phyloP scores from a whole-genome alignment of 1,284 basidiomycete genomes.

The Bondarzewia mesenterica region DNA sequence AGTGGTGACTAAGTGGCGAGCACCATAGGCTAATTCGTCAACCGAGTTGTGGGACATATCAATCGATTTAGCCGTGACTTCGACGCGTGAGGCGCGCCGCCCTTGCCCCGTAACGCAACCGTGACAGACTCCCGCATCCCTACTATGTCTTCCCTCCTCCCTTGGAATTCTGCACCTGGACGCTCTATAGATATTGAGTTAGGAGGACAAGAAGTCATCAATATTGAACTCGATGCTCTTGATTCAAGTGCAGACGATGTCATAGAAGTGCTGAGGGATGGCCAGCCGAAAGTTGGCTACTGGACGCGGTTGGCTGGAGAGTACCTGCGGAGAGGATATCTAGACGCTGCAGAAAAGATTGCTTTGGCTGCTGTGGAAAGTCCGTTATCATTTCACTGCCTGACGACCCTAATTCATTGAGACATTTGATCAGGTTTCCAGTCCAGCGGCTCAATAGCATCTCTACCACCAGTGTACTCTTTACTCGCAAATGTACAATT shows the following conservation, averaged over 20 bases:
- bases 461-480: slow-evolving; percentile 62
- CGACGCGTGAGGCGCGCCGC: no score
- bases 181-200: slow-evolving; percentile 51
- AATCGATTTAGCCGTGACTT: no score
- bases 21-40: no score
- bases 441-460: slow-evolving; percentile 35
- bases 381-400: slow-evolving; percentile 26
- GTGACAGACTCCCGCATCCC: neutral
- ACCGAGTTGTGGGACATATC: no score
- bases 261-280: slow-evolving; percentile 60
- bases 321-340: slow-evolving; percentile 64
- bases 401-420: neutral
- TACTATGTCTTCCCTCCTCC: slow-evolving; percentile 1
- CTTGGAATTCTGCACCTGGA: slow-evolving; percentile 17
- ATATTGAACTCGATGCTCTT: slow-evolving; percentile 71
- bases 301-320: slow-evolving; percentile 76
- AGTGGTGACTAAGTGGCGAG: no score
- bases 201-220: slow-evolving; percentile 71
- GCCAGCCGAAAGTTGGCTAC: slow-evolving; percentile 58
- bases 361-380: slow-evolving; percentile 54
- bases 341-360: slow-evolving; percentile 65
- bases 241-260: slow-evolving; percentile 69
- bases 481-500: slow-evolving; percentile 81
- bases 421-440: slow-evolving; percentile 37
- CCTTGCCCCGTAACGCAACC: neutral